Base-by-base conservation (phyloP, 1,284 basidiomycete species). In the Leccinum solheimii region DNA sequence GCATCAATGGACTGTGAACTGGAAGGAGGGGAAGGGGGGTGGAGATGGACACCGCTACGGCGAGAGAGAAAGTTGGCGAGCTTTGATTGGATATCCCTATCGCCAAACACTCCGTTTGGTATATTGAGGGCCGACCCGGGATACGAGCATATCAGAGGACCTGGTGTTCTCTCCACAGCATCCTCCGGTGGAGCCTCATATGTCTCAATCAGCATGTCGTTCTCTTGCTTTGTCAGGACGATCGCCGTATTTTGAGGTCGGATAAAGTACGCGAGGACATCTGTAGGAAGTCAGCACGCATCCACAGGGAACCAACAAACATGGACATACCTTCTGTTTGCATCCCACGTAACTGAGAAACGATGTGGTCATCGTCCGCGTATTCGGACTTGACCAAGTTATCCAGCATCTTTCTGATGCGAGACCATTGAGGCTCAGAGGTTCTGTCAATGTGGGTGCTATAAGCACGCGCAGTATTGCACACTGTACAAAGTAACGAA, bases 51-150 rank as follows among this genome's bases (percentile, higher is more conserved):
- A 26, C 1, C 26, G 26, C 26, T 26, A 26, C 3, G 3, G 26
- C 26, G 1, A 26, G 26, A 26, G 26, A 26, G 26, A 5, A 26
- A 26, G 0, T 26, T 1, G 26, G 26, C 26, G 26, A 78, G 64
- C 23, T 75, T 23, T 23, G 23, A 23, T 23, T 23, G 23, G 23
- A 23, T 23, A 23, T 23, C 23, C 23, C 23, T n/a, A 26, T 76
- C 62, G 11, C 62, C 30, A 30, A 30, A 30, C 27, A 30, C 27
- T 30, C 27, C 27, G 27, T 30, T 30, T 2, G 27, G 0, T 2
- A 43, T 36, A 2, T 62, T 59, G 26, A 73, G 59, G 5, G 71
- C 69, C 1, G 71, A 70, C 3, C 63, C 68, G 19, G 77, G 77
- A 57, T 70, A 78, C 2, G 66, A 67, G 26, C 68, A 68, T 11